Conservation (phyloP, 768 basidiomycete genomes). For the Naganishia friedmannii region DNA sequence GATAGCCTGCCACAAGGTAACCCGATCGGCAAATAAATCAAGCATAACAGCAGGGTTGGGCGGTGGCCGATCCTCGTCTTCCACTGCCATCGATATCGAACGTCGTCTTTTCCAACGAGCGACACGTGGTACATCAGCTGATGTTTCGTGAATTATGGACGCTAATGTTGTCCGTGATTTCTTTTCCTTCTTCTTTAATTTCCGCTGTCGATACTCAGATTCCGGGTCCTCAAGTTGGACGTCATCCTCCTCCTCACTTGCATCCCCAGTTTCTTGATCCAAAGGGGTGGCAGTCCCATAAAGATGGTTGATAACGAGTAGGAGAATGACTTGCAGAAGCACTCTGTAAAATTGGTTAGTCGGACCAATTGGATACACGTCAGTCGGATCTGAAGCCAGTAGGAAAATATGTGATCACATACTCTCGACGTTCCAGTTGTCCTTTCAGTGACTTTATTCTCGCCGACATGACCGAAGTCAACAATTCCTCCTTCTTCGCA, state of each 20-base stretch:
- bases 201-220: background rate
- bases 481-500: slow-evolving; percentile 6
- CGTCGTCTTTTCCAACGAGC: background rate
- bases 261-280: background rate
- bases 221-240: background rate
- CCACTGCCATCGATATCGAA: background rate
- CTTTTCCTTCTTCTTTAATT: slow-evolving; percentile 7
- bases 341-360: background rate
- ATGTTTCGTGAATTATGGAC: background rate
- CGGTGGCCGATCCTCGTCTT: background rate
- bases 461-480: background rate
- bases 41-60: background rate
- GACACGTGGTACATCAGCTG: background rate
- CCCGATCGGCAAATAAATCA: background rate
- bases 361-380: background rate
- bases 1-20: slow-evolving; percentile 9
- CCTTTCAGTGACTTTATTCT: background rate
- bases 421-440: slow-evolving; percentile 13
- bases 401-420: background rate
- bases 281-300: background rate
- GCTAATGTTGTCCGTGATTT: background rate
- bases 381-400: background rate
- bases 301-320: background rate
- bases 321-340: slow-evolving; percentile 8
- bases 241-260: background rate